These are phyloP conservation scores for Pseudognaphalium luteoalbum DNA, from an alignment of 129 eudicot species.

Conservation along the genomic window DNA sequence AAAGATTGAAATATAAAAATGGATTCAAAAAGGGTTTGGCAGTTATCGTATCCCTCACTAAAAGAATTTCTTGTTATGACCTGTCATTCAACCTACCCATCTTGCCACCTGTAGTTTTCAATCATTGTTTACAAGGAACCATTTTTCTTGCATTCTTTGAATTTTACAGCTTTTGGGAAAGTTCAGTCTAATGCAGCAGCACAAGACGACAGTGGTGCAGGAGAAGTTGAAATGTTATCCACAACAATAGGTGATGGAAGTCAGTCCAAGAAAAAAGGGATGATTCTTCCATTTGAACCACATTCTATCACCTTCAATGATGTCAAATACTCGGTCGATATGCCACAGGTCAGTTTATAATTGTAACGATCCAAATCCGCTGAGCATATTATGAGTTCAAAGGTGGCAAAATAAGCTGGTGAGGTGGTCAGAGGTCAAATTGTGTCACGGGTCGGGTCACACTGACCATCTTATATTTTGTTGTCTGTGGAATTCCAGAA, in stretches of 20 bases:
- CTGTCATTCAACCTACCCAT: background rate
- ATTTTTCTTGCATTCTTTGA: conserved; percentile 20
- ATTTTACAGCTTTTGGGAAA: conserved; percentile 63
- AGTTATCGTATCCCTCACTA: background rate
- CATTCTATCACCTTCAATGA: conserved; percentile 80
- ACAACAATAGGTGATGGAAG: conserved; percentile 13
- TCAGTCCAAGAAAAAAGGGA: conserved; percentile 42
- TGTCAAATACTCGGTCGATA: conserved; percentile 79
- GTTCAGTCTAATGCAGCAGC: conserved; percentile 41
- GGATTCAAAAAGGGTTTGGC: no score
- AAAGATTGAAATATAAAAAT: no score
- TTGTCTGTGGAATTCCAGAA: no score
- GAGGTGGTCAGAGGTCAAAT: background rate
- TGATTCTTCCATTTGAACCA: conserved; percentile 91
- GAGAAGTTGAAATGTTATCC: conserved; percentile 33
- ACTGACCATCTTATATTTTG: background rate
- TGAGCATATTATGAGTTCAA: background rate
- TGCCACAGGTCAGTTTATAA: conserved; percentile 63
- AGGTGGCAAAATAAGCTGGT: background rate
- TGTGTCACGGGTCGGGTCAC: background rate
- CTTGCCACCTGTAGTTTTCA: conserved; percentile 6
- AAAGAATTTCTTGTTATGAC: background rate
- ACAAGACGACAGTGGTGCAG: conserved; percentile 16
- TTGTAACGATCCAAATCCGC: background rate
- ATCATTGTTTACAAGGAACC: background rate